A percentile compares a stretch with the other conserved stretches of the same genome.
Conservation (phyloP, 2,329 filamentous ascomycete genomes). For the Monilinia laxa region DNA sequence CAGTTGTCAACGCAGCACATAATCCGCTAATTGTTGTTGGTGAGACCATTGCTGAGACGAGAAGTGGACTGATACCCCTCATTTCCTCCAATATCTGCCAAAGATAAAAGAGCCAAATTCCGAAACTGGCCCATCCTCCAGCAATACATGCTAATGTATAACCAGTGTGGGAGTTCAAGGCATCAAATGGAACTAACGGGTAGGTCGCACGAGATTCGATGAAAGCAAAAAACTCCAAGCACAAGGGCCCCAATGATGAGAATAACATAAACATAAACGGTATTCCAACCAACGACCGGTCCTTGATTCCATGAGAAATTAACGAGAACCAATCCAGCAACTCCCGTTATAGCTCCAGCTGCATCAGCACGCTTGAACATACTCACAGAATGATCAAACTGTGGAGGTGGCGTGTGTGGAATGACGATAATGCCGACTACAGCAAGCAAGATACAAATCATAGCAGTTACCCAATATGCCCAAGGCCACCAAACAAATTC, state of each 20-base stretch:
- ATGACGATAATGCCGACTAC: conserved; percentile 43
- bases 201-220: conserved; percentile 48
- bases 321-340: conserved; percentile 52
- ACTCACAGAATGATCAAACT: conserved; percentile 39
- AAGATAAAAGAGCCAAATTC: conserved; percentile 37
- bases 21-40: conserved; percentile 38
- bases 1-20: conserved; percentile 41
- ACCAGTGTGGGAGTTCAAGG: conserved; percentile 48
- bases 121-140: conserved; percentile 36
- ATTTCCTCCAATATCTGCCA: conserved; percentile 35
- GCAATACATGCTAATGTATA: conserved; percentile 46
- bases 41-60: conserved; percentile 37
- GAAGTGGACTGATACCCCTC: conserved; percentile 37
- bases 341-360: conserved; percentile 48
- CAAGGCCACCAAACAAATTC: conserved; percentile 51
- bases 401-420: conserved; percentile 39
- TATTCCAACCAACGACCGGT: conserved; percentile 33
- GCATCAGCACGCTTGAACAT: conserved; percentile 42
- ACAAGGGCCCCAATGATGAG: conserved; percentile 58
- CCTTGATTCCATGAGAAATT: conserved; percentile 54
- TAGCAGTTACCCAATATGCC: conserved; percentile 49
- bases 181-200: conserved; percentile 59
- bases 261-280: conserved; percentile 42
- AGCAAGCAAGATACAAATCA: conserved; percentile 43
- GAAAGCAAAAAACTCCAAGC: conserved; percentile 54